A percentile compares a stretch with the other conserved stretches of the same genome.
These are phyloP conservation scores for Rutstroemia sp. DNA, from an alignment of 2,329 filamentous ascomycete genomes.

Conservation along the genomic window DNA sequence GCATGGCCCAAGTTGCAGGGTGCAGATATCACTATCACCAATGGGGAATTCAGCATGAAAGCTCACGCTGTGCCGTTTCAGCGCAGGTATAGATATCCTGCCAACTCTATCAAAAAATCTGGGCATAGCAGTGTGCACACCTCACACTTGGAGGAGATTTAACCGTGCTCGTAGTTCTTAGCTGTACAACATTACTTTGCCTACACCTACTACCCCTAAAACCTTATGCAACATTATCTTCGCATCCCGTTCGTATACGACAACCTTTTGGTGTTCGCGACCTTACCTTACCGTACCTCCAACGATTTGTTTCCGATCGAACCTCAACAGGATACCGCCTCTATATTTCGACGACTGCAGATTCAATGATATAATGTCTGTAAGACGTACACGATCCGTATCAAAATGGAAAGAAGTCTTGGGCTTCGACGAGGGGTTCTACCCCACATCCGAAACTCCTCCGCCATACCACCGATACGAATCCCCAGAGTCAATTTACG, in stretches of 20 bases:
- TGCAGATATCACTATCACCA: slow-evolving; percentile 4
- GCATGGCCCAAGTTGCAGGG: slow-evolving; percentile 5
- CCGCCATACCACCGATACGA: slow-evolving; percentile 9
- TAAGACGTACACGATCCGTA: slow-evolving; percentile 19
- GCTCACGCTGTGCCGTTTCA: slow-evolving; percentile 8
- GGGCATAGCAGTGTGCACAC: not conserved
- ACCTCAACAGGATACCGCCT: not conserved
- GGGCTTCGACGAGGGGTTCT: slow-evolving; percentile 23
- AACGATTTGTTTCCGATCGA: not conserved
- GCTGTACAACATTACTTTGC: slow-evolving; percentile 1
- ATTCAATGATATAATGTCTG: slow-evolving; percentile 7
- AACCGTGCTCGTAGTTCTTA: not conserved
- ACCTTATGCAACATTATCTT: not conserved
- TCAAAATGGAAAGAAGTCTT: slow-evolving; percentile 27
- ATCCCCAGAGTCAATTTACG: slow-evolving; percentile 8
- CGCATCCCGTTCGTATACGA: not conserved
- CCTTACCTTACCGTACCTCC: not conserved
- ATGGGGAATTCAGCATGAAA: slow-evolving; percentile 5
- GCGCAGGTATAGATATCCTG: not conserved
- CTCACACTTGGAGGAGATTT: not conserved
- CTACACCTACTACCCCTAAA: not conserved
- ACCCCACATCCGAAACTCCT: slow-evolving; percentile 7
- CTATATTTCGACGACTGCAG: not conserved
- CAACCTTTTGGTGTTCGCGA: not conserved
- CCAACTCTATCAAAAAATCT: not conserved